Evolutionary conservation across 192 early-diverging fungal genomes (phyloP), one percentile per base, ranked within the genome.

Genomic region (Lobosporangium transversale): DNA sequence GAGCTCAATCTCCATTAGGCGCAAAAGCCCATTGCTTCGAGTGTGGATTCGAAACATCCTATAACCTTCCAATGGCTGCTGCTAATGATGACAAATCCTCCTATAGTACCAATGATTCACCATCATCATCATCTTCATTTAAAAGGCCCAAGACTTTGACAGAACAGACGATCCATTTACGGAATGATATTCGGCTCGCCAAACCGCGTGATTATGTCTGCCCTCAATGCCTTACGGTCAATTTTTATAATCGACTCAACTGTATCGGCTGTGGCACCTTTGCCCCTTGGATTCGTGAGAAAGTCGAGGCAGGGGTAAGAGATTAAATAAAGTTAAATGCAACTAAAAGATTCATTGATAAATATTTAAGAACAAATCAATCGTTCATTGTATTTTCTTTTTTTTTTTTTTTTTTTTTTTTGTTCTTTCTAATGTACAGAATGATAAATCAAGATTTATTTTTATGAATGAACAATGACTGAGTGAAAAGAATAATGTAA

Each of bases 171-270:
- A 51, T 27, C 12, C 9, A 12, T 23, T 11, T 49, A 17, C 43
- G 58, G 32, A 15, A 20, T 36, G 54, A 75, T 33, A 27, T 75
- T 27, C 62, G 71, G 18, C 57, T 65, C 2, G 15, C 52, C 18
- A 75, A 57, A 30, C 63, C 71, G 1, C 48, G 71, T 27, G 71
- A 75, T 29, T 75, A 75, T 56, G 52, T 66, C 52, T 75, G 71
- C 29, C 57, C 56, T 12, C 18, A 53, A 2, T 75, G 71, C 43
- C 56, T 55, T n/a, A 61, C 63, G 0, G 56, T 75, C 58, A 75
- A 75, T 15, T 66, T 32, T 33, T 61, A 52, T 23, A 36, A 26
- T 18, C 49, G 71, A 2, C 35, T 66, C 2, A n/a, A 66, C 10
- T 75, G 71, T 48, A 45, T 66, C 11, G 62, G 71, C 21, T 75